Base-by-base conservation (phyloP, 179 eudicot species). In the Heliamphora pulchella region DNA sequence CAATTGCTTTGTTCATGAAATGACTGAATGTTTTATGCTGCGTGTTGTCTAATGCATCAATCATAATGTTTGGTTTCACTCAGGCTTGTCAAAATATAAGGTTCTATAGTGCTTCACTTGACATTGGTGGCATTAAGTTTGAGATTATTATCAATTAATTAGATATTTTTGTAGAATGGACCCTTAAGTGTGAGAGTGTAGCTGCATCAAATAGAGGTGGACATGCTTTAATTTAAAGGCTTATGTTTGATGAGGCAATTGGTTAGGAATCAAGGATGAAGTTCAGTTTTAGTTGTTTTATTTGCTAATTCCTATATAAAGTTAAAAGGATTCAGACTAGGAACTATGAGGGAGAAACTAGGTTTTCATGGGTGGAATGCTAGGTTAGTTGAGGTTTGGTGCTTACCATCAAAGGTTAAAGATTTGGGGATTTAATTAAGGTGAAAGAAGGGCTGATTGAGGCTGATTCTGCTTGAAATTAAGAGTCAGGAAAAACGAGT, bases 381-480 rank as follows among this genome's bases (percentile, higher is more conserved):
- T 31, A 31, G 31, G 65, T 62, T 62, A n/a, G 22, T 62, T 63
- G 69, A 2, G 41, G 11, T 22, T 22, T 20, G 13, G 69, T 41
- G 8, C 67, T 20, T 6, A 6, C 11, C 18, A 63, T 63, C 67
- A 20, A 63, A 63, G 67, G 8, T 63, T 63, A 11, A 20, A 31
- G 31, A 31, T 31, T 31, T 31, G 22, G 41, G 67, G 43, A 59
- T 59, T 63, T 6, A 63, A 18, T 20, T 18, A 63, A 13, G 67
- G 41, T 20, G 44, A 20, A 64, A 64, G 50, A 67, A 67, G n/a
- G 71, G 71, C 47, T 67, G 71, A 67, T 67, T 67, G n/a, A 41
- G 43, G 71, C 9, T 67, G 14, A 31, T 9, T 1, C 46, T 65
- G 15, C 69, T 31, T 4, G 41, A 65, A 65, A 65, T 9, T 65